phyloP scores from a whole-genome alignment of 768 basidiomycete species.

The Serendipita vermifera region DNA sequence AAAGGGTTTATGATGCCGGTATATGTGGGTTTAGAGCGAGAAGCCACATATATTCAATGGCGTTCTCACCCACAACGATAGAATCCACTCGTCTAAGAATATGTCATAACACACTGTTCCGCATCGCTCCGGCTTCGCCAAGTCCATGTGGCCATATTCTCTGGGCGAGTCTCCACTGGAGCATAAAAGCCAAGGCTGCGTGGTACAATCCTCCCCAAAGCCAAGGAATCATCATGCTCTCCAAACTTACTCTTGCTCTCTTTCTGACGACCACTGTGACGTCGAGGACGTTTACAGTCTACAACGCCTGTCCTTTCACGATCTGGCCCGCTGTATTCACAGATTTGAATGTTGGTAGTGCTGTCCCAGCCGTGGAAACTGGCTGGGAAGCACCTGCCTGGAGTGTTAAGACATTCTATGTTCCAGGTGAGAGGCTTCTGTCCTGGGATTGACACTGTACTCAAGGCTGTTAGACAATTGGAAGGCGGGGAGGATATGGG shows the following conservation, averaged over 20 bases:
- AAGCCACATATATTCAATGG: too few species aligned
- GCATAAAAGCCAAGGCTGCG: too few species aligned
- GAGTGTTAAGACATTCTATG: slow-evolving; percentile 15
- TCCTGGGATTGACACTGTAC: not conserved
- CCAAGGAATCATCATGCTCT: too few species aligned
- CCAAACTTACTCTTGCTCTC: slow-evolving; percentile 14
- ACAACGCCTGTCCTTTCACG: slow-evolving; percentile 54
- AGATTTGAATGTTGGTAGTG: slow-evolving; percentile 37
- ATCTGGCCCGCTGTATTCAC: slow-evolving; percentile 56
- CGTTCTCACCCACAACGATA: too few species aligned
- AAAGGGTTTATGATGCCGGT: too few species aligned
- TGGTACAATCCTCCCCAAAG: too few species aligned
- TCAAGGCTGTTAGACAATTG: slow-evolving; percentile 14
- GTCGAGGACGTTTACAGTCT: slow-evolving; percentile 45
- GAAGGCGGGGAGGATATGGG: slow-evolving; percentile 24
- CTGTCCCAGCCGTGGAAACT: slow-evolving; percentile 16
- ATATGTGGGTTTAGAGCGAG: too few species aligned
- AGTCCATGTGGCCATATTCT: too few species aligned
- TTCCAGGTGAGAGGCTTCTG: slow-evolving; percentile 11
- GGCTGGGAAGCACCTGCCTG: slow-evolving; percentile 17
- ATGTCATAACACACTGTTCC: too few species aligned
- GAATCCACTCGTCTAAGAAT: too few species aligned
- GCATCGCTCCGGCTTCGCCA: too few species aligned
- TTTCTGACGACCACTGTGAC: slow-evolving; percentile 12
- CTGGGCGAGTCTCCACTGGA: too few species aligned